Evolutionary conservation across 2,329 filamentous ascomycete species (phyloP).

Genomic region (Xylaria sp.): DNA sequence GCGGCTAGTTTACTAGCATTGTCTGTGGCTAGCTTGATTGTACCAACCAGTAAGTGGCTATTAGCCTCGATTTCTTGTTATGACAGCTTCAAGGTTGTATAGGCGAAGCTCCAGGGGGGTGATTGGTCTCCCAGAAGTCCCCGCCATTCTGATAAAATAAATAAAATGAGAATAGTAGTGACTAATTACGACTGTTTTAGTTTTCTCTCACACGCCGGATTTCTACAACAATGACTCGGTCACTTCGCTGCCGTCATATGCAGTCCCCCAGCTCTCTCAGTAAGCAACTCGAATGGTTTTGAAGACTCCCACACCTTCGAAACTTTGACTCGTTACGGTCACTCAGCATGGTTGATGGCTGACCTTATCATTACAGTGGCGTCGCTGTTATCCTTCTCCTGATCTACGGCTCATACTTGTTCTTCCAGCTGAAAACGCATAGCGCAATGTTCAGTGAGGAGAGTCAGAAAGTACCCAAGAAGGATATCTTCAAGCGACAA

Average conservation of each 20-base stretch:
- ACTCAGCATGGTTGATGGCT: background rate
- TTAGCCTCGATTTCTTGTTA: background rate
- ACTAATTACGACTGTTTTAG: background rate
- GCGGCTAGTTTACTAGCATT: slow-evolving; percentile 83
- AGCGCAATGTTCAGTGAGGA: slow-evolving; percentile 81
- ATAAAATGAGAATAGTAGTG: background rate
- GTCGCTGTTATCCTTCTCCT: slow-evolving; percentile 83
- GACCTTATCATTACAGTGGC: slow-evolving; percentile 53
- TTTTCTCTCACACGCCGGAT: slow-evolving; percentile 71
- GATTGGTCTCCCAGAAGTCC: background rate
- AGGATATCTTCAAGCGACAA: slow-evolving; percentile 42
- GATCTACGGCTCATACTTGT: slow-evolving; percentile 84
- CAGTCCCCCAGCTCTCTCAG: slow-evolving; percentile 73
- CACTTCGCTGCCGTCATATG: slow-evolving; percentile 63
- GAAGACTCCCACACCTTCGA: background rate
- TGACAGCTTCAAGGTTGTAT: background rate
- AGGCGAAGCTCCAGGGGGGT: background rate
- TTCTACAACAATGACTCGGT: slow-evolving; percentile 49
- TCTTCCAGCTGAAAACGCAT: slow-evolving; percentile 93
- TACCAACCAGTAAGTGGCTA: slow-evolving; percentile 71
- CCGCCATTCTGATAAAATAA: too few relatives aligned
- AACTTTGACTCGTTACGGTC: background rate
- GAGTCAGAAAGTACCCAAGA: slow-evolving; percentile 73
- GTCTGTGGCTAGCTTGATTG: slow-evolving; percentile 83
- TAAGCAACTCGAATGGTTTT: background rate